Evolutionary conservation across 768 basidiomycete genomes (phyloP), one percentile per base, ranked within the genome.

Genomic region (Boletus pseudopeckii): DNA sequence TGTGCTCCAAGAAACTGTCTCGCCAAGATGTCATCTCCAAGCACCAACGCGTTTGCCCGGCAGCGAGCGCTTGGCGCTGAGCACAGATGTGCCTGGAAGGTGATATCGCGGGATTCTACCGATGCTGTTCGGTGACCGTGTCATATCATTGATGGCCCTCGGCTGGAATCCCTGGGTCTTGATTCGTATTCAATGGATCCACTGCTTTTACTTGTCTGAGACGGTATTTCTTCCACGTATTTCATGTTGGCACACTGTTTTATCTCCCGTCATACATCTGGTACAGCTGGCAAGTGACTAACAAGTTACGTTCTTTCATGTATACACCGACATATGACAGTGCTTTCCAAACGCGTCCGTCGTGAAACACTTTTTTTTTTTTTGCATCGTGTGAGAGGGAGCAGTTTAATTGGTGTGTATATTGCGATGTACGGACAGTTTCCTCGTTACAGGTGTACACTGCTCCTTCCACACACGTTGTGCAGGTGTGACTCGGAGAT

Each of bases 1-100:
- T 57, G 58, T 66, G 65, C 54, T 68, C 43, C 48, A 66, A 66
- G 50, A 62, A 68, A 39, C 24, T 66, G 38, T 66, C 65, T 20
- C 65, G 65, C 24, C 58, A 57, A 28, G 65, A 66, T 36, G 65
- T 66, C 22, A 60, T 66, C 50, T 58, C 61, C 49, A 66, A 66
- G 34, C 65, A 66, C 26, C 63, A 54, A 28, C 66, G 63, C 11
- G 53, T 63, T 24, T 66, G 65, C 34, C 66, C 63, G 28, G 63
- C 55, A 13, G 60, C 63, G 34, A 40, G 50, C 34, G 45, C 46
- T 41, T 43, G 54, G 58, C 47, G 54, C 40, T 60, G 40, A 63
- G 50, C 34, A 33, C 36, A 32, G 30, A 32, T 32, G 30, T 32
- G 10, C 30, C 10, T 32, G 30, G 30, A 32, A 32, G 30, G 10